Evolutionary conservation across 2,329 filamentous ascomycete species (phyloP).

Genomic region (Aureobasidium lini): DNA sequence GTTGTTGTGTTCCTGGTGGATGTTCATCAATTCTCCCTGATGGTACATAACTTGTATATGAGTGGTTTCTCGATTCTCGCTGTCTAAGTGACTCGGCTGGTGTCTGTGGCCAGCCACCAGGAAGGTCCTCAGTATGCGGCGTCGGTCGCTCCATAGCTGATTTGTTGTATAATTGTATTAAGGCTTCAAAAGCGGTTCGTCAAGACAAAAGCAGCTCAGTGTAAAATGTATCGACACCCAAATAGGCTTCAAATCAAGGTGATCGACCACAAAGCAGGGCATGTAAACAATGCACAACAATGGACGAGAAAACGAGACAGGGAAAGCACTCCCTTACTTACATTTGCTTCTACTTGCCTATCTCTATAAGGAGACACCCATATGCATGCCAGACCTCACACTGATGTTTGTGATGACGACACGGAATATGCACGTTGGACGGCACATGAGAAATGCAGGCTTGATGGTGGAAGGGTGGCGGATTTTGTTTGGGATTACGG

Average conservation of each 20-base stretch:
- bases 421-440: background rate
- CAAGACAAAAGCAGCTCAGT: background rate
- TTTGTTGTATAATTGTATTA: no score
- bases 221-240: background rate
- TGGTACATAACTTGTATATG: constrained; percentile 16
- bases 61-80: constrained; percentile 19
- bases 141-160: constrained; percentile 23
- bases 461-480: background rate
- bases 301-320: background rate
- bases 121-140: constrained; percentile 27
- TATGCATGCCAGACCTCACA: background rate
- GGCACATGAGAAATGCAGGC: background rate
- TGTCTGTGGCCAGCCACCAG: constrained; percentile 31
- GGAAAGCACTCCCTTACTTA: background rate
- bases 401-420: background rate
- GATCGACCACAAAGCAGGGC: background rate
- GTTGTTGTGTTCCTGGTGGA: background rate
- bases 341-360: background rate
- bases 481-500: background rate
- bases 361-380: background rate
- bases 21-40: background rate
- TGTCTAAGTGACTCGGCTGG: constrained; percentile 20
- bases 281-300: background rate
- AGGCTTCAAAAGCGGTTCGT: background rate
- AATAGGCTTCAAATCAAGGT: background rate